A percentile compares a stretch with the other conserved stretches of the same genome.
Conservation (phyloP, 176 grass and related monocot genomes). For the Chrysopogon serrulatus region DNA sequence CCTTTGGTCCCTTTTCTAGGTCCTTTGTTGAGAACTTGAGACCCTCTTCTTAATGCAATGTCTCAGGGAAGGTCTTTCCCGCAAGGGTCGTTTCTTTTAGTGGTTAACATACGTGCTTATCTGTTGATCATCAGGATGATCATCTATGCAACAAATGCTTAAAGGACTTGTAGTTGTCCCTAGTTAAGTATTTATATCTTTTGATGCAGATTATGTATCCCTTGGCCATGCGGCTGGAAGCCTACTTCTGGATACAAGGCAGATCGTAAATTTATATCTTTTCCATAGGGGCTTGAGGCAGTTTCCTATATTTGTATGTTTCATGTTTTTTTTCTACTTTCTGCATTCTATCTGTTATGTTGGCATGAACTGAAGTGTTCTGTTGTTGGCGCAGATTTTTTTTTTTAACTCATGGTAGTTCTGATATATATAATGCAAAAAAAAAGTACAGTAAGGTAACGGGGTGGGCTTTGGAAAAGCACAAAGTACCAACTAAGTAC, state of each 20-base stretch:
- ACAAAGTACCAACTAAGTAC: no score
- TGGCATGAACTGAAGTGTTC: not conserved
- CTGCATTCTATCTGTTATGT: not conserved
- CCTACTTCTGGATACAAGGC: no score
- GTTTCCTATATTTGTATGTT: not conserved
- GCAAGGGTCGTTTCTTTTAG: no score
- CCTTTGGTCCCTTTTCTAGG: no score
- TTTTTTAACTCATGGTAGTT: not conserved
- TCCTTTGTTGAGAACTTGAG: no score
- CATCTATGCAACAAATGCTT: not conserved
- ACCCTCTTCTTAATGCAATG: no score
- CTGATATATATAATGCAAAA: not conserved
- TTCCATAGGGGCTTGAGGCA: not conserved
- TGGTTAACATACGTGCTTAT: no score
- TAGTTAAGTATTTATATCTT: not conserved
- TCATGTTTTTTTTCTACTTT: not conserved
- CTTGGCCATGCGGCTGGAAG: constrained; percentile 44
- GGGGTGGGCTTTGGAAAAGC: no score
- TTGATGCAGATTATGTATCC: constrained; percentile 50
- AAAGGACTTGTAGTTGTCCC: no score
- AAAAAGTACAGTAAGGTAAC: not conserved
- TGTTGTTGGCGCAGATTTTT: not conserved
- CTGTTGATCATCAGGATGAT: not conserved
- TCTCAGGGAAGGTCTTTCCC: no score
- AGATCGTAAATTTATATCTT: no score